Conservation (phyloP, 2,329 filamentous ascomycete genomes). For the Fusarium globosum region DNA sequence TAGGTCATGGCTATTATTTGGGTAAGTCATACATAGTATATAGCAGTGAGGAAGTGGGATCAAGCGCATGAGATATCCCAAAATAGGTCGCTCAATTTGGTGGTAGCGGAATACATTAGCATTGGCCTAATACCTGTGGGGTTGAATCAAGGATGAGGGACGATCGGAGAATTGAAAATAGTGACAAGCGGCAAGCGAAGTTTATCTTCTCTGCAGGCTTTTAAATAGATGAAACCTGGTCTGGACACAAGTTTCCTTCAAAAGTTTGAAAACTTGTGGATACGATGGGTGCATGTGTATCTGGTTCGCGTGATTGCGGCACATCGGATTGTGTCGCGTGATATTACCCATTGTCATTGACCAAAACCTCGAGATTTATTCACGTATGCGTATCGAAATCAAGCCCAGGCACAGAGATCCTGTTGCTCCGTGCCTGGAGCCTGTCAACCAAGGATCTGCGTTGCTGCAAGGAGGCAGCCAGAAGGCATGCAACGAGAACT, state of each 20-base stretch:
- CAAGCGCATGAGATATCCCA: background rate
- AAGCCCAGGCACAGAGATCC: conserved; percentile 1
- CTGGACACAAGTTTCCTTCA: background rate
- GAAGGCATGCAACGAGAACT: conserved; percentile 17
- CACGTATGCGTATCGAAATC: conserved; percentile 18
- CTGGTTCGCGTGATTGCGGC: conserved; percentile 11
- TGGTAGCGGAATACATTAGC: background rate
- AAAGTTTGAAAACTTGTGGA: background rate
- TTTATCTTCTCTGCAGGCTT: background rate
- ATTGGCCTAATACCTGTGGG: background rate
- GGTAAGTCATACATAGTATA: background rate
- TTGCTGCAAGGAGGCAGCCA: conserved; percentile 30
- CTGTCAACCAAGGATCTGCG: conserved; percentile 16
- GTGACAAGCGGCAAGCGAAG: background rate
- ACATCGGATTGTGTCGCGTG: conserved; percentile 32
- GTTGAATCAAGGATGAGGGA: background rate
- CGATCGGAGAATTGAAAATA: conserved; percentile 9
- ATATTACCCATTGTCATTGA: conserved; percentile 13
- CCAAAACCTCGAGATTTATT: conserved; percentile 15
- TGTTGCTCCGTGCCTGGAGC: conserved; percentile 16
- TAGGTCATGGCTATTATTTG: background rate
- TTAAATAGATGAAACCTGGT: background rate
- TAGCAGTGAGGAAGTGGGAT: background rate
- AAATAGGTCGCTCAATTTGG: background rate
- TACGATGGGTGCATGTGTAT: background rate